Conservation (phyloP, 106 monocot species). For the Acorus calamus region DNA sequence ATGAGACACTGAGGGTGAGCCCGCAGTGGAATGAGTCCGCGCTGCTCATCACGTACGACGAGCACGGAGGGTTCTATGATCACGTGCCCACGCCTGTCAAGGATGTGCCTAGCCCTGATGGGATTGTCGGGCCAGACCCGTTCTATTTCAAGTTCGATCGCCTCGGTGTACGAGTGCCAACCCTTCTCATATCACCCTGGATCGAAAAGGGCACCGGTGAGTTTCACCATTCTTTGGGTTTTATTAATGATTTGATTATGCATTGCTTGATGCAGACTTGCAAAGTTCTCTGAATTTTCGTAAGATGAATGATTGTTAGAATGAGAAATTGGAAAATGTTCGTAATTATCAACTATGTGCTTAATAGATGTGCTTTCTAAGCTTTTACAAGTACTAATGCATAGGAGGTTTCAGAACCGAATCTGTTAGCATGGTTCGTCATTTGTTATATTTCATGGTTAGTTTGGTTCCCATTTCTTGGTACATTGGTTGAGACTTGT, state of each 20-base stretch:
- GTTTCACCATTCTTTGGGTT: background rate
- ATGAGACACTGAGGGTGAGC: constrained; percentile 23
- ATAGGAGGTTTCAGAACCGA: too few relatives aligned
- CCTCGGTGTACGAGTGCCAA: constrained; percentile 65
- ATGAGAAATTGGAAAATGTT: too few relatives aligned
- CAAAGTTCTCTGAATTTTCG: background rate
- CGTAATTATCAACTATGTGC: too few relatives aligned
- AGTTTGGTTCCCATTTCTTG: too few relatives aligned
- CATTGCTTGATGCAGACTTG: background rate
- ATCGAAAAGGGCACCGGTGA: constrained; percentile 57
- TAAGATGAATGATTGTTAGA: background rate
- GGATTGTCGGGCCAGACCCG: constrained; percentile 64
- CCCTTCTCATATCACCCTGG: constrained; percentile 80
- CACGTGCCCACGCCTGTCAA: constrained; percentile 78
- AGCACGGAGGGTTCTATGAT: constrained; percentile 88
- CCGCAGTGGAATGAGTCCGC: constrained; percentile 90
- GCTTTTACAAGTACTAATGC: too few relatives aligned
- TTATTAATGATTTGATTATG: background rate
- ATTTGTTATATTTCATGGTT: too few relatives aligned
- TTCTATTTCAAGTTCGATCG: constrained; percentile 85
- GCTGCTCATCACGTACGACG: constrained; percentile 76
- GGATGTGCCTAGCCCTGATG: constrained; percentile 76
- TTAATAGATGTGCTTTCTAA: too few relatives aligned
- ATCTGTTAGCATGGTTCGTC: too few relatives aligned
- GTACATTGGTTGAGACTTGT: too few relatives aligned